phyloP scores from a whole-genome alignment of 1,139 yeast genomes.

The Meyerozyma athensensis region DNA sequence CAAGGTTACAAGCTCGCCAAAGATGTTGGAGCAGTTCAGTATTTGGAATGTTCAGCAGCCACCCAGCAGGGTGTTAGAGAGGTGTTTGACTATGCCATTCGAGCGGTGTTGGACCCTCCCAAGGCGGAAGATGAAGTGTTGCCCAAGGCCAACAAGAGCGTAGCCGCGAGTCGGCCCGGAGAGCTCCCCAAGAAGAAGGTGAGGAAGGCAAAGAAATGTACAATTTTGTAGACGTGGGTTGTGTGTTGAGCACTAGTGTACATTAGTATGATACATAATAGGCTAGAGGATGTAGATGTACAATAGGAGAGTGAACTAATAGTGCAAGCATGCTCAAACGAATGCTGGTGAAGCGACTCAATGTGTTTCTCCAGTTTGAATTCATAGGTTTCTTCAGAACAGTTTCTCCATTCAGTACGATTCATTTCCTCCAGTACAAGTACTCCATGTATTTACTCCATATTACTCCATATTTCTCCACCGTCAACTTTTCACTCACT shows the following conservation, averaged over 20 bases:
- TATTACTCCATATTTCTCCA: background rate
- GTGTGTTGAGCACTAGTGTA: too few species aligned
- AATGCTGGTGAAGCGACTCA: too few species aligned
- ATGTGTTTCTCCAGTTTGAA: too few species aligned
- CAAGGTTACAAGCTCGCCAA: constrained; percentile 69
- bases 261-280: too few species aligned
- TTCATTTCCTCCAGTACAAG: background rate
- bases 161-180: constrained; percentile 6
- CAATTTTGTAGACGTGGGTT: constrained; percentile 32
- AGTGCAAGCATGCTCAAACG: too few species aligned
- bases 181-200: constrained; percentile 27
- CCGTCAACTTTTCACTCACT: constrained; percentile 6
- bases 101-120: constrained; percentile 63
- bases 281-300: background rate
- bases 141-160: constrained; percentile 2
- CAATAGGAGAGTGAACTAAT: too few species aligned
- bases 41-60: constrained; percentile 91
- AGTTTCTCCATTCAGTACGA: too few species aligned
- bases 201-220: constrained; percentile 45
- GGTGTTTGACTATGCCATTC: constrained; percentile 77
- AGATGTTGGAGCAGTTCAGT: constrained; percentile 68
- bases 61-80: constrained; percentile 83
- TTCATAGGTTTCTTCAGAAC: too few species aligned
- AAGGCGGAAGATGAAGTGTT: constrained; percentile 12
- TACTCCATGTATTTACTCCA: too few species aligned